These are phyloP conservation scores for Rosa persica DNA, from an alignment of 306 rosid species.

Conservation along the genomic window DNA sequence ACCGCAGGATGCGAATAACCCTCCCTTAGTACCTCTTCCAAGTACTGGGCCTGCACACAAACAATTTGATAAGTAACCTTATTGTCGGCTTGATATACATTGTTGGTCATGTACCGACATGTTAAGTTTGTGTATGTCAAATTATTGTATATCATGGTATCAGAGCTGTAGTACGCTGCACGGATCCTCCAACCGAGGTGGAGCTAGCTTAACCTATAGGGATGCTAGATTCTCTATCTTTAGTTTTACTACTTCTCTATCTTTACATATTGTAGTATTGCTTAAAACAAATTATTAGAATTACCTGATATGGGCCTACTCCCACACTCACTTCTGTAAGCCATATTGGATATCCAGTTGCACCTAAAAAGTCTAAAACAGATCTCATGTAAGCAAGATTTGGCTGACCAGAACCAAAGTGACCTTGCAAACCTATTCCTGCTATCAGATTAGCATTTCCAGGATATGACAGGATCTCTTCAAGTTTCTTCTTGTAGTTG, in stretches of 20 bases:
- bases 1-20: constrained; percentile 69
- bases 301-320: constrained; percentile 50
- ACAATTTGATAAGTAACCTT: neutral
- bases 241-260: neutral
- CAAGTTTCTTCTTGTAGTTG: constrained; percentile 42
- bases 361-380: constrained; percentile 49
- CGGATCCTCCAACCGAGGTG: neutral
- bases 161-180: neutral
- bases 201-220: neutral
- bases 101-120: neutral
- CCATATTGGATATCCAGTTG: constrained; percentile 60
- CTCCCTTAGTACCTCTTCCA: constrained; percentile 68
- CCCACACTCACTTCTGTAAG: constrained; percentile 60
- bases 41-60: constrained; percentile 50
- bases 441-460: constrained; percentile 37
- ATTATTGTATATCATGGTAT: neutral
- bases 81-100: neutral
- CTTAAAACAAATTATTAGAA: neutral
- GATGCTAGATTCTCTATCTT: neutral
- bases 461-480: constrained; percentile 44
- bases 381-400: constrained; percentile 69
- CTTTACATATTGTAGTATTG: neutral
- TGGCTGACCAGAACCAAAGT: constrained; percentile 46
- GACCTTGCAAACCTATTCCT: constrained; percentile 71
- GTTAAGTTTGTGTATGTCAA: neutral